Evolutionary conservation across 2,329 filamentous ascomycete genomes (phyloP).

Genomic region (Aspergillus eucalypticola): DNA sequence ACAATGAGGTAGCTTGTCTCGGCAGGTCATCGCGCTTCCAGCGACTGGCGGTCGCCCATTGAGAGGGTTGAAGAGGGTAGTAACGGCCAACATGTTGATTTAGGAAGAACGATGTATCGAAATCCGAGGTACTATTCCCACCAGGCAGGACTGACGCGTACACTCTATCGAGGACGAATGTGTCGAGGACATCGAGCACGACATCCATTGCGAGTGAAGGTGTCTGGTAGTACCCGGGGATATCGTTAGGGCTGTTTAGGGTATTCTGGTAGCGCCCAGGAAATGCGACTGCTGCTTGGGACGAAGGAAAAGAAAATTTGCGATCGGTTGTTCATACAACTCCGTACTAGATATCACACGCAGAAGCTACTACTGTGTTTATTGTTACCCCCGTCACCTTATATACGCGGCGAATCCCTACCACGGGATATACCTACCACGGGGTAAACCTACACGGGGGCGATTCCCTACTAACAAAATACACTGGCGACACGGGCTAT

Average conservation of each 20-base stretch:
- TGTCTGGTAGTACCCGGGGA: neutral
- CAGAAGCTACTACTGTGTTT: neutral
- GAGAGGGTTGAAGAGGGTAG: constrained; percentile 27
- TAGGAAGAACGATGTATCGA: constrained; percentile 3
- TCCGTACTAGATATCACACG: too few relatives aligned
- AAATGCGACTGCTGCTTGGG: neutral
- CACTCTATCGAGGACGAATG: constrained; percentile 70
- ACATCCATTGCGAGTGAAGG: constrained; percentile 72
- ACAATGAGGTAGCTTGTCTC: constrained; percentile 31
- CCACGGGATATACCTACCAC: constrained; percentile 9
- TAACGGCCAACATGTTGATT: constrained; percentile 33
- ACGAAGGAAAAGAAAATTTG: neutral
- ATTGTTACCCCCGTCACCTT: neutral
- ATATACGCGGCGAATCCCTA: constrained; percentile 10
- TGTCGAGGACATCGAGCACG: constrained; percentile 77
- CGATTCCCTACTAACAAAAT: neutral
- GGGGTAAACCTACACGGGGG: constrained; percentile 8
- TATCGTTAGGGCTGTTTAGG: neutral
- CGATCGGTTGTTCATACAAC: too few relatives aligned
- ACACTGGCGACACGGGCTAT: neutral
- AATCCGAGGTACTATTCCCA: neutral
- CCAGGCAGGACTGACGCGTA: constrained; percentile 57
- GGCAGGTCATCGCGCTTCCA: constrained; percentile 33
- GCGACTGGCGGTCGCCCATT: constrained; percentile 28
- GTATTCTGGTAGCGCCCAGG: neutral